These are phyloP conservation scores for Cardamine chenopodiifolia DNA, from an alignment of 345 rosid genomes.

Conservation along the genomic window DNA sequence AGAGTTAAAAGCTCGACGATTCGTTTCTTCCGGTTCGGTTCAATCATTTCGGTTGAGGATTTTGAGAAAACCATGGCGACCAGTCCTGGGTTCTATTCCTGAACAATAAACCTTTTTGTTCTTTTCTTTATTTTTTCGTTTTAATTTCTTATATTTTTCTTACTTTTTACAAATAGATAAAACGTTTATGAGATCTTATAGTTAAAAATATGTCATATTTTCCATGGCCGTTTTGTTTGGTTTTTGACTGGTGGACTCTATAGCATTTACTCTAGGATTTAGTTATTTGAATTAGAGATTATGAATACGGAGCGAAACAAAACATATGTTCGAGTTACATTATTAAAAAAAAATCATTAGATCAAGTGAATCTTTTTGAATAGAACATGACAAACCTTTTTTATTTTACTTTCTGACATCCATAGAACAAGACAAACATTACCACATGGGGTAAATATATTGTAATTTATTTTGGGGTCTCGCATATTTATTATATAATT, in stretches of 20 bases:
- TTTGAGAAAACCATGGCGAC: constrained; percentile 44
- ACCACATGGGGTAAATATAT: constrained; percentile 30
- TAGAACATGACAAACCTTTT: constrained; percentile 26
- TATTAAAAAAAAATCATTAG: not conserved
- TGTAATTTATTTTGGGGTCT: constrained; percentile 10
- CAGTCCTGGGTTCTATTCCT: constrained; percentile 40
- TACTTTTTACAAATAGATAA: not conserved
- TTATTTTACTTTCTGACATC: not conserved
- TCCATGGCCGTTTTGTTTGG: not conserved
- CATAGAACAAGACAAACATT: constrained; percentile 27
- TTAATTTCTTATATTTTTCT: not conserved
- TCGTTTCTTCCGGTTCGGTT: constrained; percentile 32
- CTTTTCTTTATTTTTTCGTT: not conserved
- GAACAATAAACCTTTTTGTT: constrained; percentile 20
- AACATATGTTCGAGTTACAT: constrained; percentile 39
- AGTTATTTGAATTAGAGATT: not conserved
- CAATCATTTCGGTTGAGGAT: constrained; percentile 40
- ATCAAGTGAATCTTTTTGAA: constrained; percentile 33
- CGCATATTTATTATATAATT: not conserved
- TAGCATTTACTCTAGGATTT: not conserved
- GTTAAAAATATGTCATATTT: not conserved
- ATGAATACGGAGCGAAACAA: constrained; percentile 4
- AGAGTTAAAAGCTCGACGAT: constrained; percentile 23
- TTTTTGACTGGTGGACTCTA: not conserved
- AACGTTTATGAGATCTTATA: not conserved